Evolutionary conservation across 345 rosid species (phyloP).

Genomic region (Fremontodendron californicum): DNA sequence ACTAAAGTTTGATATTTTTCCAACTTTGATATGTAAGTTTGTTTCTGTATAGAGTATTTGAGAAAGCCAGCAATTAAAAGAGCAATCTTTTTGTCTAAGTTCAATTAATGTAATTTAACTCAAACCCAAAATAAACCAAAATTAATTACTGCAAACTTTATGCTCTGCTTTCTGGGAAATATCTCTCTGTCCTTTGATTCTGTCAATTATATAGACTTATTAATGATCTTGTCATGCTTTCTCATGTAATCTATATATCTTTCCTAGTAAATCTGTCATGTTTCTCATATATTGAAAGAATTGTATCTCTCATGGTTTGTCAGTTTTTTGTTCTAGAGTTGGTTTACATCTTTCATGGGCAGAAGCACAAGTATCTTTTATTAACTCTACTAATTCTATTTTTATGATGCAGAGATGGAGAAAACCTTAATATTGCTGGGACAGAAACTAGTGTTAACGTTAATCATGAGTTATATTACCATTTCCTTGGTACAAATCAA

Average conservation of each 20-base stretch:
- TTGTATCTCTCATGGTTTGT: too few species aligned
- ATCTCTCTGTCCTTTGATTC: background rate
- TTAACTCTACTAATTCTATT: background rate
- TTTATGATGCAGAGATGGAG: conserved; percentile 59
- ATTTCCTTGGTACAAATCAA: conserved; percentile 71
- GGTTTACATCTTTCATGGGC: too few species aligned
- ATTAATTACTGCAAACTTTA: background rate
- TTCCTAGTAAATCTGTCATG: background rate
- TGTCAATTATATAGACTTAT: background rate
- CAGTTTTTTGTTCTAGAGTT: too few species aligned
- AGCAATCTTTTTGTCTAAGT: background rate
- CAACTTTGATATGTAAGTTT: too few species aligned
- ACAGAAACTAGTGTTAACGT: conserved; percentile 79
- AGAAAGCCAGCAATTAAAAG: background rate
- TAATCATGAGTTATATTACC: conserved; percentile 74
- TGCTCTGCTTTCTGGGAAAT: background rate
- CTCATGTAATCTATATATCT: background rate
- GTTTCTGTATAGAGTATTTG: too few species aligned
- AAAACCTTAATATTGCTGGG: conserved; percentile 73
- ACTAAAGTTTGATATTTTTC: background rate
- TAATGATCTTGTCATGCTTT: background rate
- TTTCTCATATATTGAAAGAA: background rate
- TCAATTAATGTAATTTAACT: too few species aligned
- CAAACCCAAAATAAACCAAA: too few species aligned
- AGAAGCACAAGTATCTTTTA: too few species aligned